Evolutionary conservation across 441 rosid genomes (phyloP), one percentile per base, ranked within the genome.

Genomic region (Theobroma grandiflorum): DNA sequence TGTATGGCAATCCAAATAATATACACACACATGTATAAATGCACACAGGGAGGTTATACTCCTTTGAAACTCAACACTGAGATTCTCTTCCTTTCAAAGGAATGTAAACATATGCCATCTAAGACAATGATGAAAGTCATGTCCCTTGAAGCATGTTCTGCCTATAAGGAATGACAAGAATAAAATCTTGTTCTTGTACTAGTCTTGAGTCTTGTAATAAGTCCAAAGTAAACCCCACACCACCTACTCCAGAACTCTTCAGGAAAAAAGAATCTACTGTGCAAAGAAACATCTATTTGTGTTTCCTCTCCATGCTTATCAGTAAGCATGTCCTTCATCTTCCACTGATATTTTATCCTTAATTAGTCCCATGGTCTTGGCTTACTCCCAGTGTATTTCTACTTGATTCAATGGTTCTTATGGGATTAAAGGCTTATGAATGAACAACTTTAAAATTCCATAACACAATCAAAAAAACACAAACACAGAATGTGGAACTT

Each of bases 401-500:
- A 7, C 65, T 18, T 40, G 22, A 45, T 18, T 18, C 72, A 50
- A 59, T 38, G 52, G 47, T 33, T 67, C n/a, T 67, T 22, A 40
- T 50, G 57, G 26, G 22, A 47, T 45, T 43, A 2, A n/a, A 14
- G 6, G 40, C 52, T 22, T 12, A 78, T 18, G 33, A 31, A 58
- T 40, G 50, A 33, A 26, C 14, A 80, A 63, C 50, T 38, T 22
- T 43, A 52, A 50, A 57, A 10, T 18, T n/a, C 33, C 35, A n/a
- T 2, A 33, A 20, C 11, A 68, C 11, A 43, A 43, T 12, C 1
- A 72, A 8, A 47, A 31, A 65, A 14, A 6, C 6, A 43, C 8
- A 59, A 3, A 69, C 18, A 26, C 1, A 22, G 6, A 20, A 20
- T 72, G 61, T 57, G 47, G 65, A 77, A 78, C 89, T 84, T 83